A percentile compares a stretch with the other conserved stretches of the same genome.
phyloP scores from a whole-genome alignment of 495 filamentous ascomycete genomes.

The Hypoxylon cercidicola region DNA sequence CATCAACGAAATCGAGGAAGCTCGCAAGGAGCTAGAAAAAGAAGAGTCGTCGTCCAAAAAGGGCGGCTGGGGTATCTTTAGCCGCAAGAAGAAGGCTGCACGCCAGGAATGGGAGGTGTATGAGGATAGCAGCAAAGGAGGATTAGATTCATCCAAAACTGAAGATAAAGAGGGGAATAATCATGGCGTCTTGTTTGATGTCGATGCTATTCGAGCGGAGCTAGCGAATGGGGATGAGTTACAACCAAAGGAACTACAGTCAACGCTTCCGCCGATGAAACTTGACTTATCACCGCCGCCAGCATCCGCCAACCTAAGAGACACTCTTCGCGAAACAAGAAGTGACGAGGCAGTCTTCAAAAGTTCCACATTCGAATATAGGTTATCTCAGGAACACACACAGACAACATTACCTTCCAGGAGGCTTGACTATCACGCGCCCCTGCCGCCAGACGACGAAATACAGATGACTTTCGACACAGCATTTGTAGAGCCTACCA shows the following conservation, averaged over 20 bases:
- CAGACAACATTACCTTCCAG: constrained; percentile 36
- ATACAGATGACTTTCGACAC: constrained; percentile 81
- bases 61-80: constrained; percentile 77
- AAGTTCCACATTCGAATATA: constrained; percentile 44
- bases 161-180: constrained; percentile 60
- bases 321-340: constrained; percentile 61
- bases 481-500: constrained; percentile 56
- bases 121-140: constrained; percentile 63
- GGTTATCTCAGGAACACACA: constrained; percentile 47
- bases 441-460: constrained; percentile 50
- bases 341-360: constrained; percentile 53
- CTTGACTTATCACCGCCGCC: constrained; percentile 65
- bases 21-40: constrained; percentile 83
- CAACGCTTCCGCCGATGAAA: constrained; percentile 89
- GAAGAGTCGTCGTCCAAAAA: constrained; percentile 58
- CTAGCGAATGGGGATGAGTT: constrained; percentile 75
- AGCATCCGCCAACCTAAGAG: constrained; percentile 46
- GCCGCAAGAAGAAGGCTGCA: constrained; percentile 75
- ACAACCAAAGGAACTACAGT: constrained; percentile 83
- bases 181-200: constrained; percentile 84
- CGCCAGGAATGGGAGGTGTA: constrained; percentile 98
- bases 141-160: constrained; percentile 43
- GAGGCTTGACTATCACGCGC: constrained; percentile 12
- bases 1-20: constrained; percentile 96
- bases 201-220: constrained; percentile 91